A percentile compares a stretch with the other conserved stretches of the same genome.
These are phyloP conservation scores for Phaffia tasmanica DNA, from an alignment of 768 basidiomycete genomes.

Conservation along the genomic window DNA sequence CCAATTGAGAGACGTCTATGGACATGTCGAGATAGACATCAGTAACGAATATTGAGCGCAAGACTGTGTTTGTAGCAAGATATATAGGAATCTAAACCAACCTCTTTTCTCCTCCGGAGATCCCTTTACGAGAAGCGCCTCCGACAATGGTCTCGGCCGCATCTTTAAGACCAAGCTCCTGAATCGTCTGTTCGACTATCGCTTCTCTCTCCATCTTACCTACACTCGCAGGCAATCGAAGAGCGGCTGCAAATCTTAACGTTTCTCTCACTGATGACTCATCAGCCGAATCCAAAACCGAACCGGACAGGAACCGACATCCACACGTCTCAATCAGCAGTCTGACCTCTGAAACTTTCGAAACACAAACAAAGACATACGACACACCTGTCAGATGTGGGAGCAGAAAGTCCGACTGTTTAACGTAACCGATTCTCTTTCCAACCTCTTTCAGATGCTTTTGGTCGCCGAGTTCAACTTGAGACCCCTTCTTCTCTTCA, in stretches of 20 bases:
- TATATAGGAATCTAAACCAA: slow-evolving; percentile 35
- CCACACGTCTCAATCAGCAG: not conserved
- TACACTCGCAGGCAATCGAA: slow-evolving; percentile 44
- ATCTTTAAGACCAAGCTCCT: slow-evolving; percentile 42
- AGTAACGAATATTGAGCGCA: not conserved
- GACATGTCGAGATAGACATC: not conserved
- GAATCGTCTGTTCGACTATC: slow-evolving; percentile 44
- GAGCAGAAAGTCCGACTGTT: slow-evolving; percentile 41
- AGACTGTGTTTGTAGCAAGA: not conserved
- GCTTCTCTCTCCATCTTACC: slow-evolving; percentile 29
- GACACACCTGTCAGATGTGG: slow-evolving; percentile 39
- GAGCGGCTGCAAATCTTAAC: slow-evolving; percentile 38
- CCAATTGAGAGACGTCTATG: slow-evolving; percentile 43
- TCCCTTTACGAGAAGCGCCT: slow-evolving; percentile 50
- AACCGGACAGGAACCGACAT: not conserved
- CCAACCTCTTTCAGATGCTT: slow-evolving; percentile 30
- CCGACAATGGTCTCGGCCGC: slow-evolving; percentile 47
- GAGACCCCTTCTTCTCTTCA: slow-evolving; percentile 7
- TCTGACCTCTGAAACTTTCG: not conserved
- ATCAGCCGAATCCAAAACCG: not conserved
- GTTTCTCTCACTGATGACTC: slow-evolving; percentile 39
- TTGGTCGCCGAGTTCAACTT: slow-evolving; percentile 24
- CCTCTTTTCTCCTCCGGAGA: slow-evolving; percentile 59
- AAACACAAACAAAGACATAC: not conserved
- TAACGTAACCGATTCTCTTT: slow-evolving; percentile 40